Conservation (phyloP, 2,329 filamentous ascomycete genomes). For the Exserohilum turcica region DNA sequence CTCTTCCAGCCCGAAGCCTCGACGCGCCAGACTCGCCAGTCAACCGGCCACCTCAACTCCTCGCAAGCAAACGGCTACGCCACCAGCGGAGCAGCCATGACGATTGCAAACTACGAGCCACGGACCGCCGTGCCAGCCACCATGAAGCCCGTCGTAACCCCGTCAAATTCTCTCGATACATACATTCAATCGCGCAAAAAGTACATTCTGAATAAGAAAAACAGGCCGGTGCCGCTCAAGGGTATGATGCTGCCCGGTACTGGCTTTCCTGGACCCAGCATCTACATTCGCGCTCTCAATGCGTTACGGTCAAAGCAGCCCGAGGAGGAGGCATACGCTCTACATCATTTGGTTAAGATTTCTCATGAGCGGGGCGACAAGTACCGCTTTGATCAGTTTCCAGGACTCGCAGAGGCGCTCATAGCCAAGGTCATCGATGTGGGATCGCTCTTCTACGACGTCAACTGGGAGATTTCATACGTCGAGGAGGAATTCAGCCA, state of each 20-base stretch:
- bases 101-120: conserved; percentile 73
- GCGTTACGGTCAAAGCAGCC: conserved; percentile 79
- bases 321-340: conserved; percentile 86
- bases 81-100: conserved; percentile 54
- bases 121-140: conserved; percentile 65
- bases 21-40: conserved; percentile 67
- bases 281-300: conserved; percentile 86
- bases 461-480: conserved; percentile 78
- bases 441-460: conserved; percentile 77
- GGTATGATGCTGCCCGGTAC: conserved; percentile 67
- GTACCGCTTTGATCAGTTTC: conserved; percentile 92
- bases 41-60: conserved; percentile 46
- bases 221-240: conserved; percentile 47
- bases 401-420: conserved; percentile 83
- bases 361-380: conserved; percentile 94
- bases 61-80: conserved; percentile 51
- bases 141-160: conserved; percentile 75
- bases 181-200: conserved; percentile 66
- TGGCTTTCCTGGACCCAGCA: conserved; percentile 79
- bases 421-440: conserved; percentile 83
- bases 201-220: conserved; percentile 52
- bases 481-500: conserved; percentile 58
- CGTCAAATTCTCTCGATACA: conserved; percentile 72
- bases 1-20: conserved; percentile 83
- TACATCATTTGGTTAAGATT: conserved; percentile 94